Evolutionary conservation across 2,329 filamentous ascomycete species (phyloP).

Genomic region (Aspergillus sp.): DNA sequence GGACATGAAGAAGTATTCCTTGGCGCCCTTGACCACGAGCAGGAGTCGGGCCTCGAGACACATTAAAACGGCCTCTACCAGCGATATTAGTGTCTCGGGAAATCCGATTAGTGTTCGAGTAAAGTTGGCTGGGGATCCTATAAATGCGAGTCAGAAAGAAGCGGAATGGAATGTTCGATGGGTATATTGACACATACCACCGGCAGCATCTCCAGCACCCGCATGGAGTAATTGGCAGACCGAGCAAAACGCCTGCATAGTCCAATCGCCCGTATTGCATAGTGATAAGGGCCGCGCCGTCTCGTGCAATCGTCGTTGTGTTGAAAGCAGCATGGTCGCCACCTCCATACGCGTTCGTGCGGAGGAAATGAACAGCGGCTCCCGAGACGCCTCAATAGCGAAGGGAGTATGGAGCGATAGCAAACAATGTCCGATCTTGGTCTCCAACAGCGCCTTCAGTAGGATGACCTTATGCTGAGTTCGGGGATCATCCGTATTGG

Average conservation of each 20-base stretch:
- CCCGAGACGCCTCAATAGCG: slow-evolving; percentile 25
- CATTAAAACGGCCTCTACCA: slow-evolving; percentile 23
- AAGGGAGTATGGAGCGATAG: slow-evolving; percentile 35
- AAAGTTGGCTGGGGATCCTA: slow-evolving; percentile 10
- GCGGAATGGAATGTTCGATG: not conserved
- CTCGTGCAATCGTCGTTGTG: slow-evolving; percentile 27
- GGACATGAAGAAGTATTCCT: slow-evolving; percentile 34
- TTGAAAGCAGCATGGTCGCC: slow-evolving; percentile 30
- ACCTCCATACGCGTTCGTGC: slow-evolving; percentile 29
- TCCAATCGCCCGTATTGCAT: slow-evolving; percentile 29
- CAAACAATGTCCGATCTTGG: slow-evolving; percentile 28
- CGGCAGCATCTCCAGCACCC: slow-evolving; percentile 11
- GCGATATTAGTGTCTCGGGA: slow-evolving; percentile 25
- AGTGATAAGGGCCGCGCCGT: slow-evolving; percentile 25
- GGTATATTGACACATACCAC: slow-evolving; percentile 12
- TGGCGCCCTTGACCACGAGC: slow-evolving; percentile 30
- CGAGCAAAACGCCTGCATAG: slow-evolving; percentile 29
- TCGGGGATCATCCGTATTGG: slow-evolving; percentile 13
- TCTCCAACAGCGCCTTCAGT: slow-evolving; percentile 27
- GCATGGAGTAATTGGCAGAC: slow-evolving; percentile 31
- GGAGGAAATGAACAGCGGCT: slow-evolving; percentile 28
- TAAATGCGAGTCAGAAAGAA: not conserved
- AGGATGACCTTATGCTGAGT: slow-evolving; percentile 22
- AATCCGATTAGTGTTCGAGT: slow-evolving; percentile 23
- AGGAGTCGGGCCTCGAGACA: slow-evolving; percentile 24